Percentiles rank a stretch among this genome's conserved stretches.
These are phyloP conservation scores for Tephrocybe sp. DNA, from an alignment of 768 basidiomycete species.

Conservation along the genomic window DNA sequence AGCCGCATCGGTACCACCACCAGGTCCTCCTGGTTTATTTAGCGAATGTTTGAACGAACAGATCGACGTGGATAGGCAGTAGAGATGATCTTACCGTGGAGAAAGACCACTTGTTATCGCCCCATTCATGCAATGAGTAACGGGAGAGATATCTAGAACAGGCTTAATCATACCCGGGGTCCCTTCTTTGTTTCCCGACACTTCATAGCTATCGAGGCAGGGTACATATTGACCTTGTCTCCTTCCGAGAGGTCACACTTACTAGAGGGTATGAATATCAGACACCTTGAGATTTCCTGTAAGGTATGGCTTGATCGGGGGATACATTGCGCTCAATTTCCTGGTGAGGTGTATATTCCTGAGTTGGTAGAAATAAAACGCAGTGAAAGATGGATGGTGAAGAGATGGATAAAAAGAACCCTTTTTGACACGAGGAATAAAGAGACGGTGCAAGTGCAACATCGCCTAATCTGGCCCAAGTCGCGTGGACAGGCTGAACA, in stretches of 20 bases:
- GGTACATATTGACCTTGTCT: background rate
- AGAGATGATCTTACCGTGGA: slow-evolving; percentile 54
- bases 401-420: slow-evolving; percentile 1
- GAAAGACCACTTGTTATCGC: slow-evolving; percentile 85
- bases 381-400: background rate
- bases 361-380: too few species aligned
- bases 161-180: slow-evolving; percentile 52
- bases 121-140: background rate
- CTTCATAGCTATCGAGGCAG: slow-evolving; percentile 59
- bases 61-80: background rate
- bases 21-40: slow-evolving; percentile 62
- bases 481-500: background rate
- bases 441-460: background rate
- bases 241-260: background rate
- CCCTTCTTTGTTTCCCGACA: slow-evolving; percentile 76
- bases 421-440: background rate
- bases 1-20: slow-evolving; percentile 64
- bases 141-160: background rate
- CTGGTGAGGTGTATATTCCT: too few species aligned
- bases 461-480: slow-evolving; percentile 11
- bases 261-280: slow-evolving; percentile 77
- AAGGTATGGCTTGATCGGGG: slow-evolving; percentile 62
- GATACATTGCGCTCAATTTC: slow-evolving; percentile 51
- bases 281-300: slow-evolving; percentile 68
- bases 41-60: slow-evolving; percentile 4